Conservation (phyloP, 2,329 filamentous ascomycete species). For the Ambrosiella xylebori region DNA sequence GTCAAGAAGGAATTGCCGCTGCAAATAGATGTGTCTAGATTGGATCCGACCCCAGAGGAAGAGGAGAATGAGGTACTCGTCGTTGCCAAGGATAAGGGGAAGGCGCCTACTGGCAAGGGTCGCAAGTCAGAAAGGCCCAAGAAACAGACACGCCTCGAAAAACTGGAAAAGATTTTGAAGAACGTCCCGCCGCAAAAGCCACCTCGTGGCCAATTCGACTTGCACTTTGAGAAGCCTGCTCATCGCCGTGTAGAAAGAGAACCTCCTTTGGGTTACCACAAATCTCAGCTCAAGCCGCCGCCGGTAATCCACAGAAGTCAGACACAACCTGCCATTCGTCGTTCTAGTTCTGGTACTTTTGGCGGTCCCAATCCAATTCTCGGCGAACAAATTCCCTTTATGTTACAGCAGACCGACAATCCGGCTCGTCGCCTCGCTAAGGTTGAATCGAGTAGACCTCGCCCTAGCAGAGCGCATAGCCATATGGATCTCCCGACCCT, state of each 20-base stretch:
- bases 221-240: background rate
- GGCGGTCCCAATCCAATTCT: background rate
- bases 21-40: background rate
- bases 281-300: background rate
- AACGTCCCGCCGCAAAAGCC: background rate
- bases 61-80: slow-evolving; percentile 1
- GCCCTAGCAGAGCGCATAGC: slow-evolving; percentile 5
- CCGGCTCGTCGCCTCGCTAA: background rate
- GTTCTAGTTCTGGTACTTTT: background rate
- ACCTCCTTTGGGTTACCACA: background rate
- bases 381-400: background rate
- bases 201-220: background rate
- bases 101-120: background rate
- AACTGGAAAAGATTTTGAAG: background rate
- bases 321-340: no score
- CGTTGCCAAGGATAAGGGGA: slow-evolving; percentile 4
- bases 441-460: slow-evolving; percentile 2
- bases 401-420: background rate
- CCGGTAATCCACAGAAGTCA: no score
- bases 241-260: background rate
- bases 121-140: background rate
- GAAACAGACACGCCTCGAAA: background rate
- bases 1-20: background rate
- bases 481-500: slow-evolving; percentile 8
- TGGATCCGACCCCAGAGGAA: slow-evolving; percentile 8